Conservation (phyloP, 1,284 basidiomycete genomes). For the Stygiomarasmius scandens region DNA sequence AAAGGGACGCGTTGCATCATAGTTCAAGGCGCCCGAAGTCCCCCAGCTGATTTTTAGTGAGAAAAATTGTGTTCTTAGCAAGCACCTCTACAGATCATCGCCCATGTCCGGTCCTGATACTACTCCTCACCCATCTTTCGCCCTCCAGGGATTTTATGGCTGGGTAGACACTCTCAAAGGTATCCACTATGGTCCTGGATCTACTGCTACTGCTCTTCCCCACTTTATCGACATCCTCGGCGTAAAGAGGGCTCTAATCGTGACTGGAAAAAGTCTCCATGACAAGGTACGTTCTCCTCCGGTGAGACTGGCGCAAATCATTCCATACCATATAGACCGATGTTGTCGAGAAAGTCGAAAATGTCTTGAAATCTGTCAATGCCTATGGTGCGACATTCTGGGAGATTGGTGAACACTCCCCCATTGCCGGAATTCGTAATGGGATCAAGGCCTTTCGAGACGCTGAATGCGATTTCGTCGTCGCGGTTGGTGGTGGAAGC, state of each 20-base stretch:
- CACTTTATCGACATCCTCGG: slow-evolving; percentile 56
- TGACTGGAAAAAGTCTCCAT: slow-evolving; percentile 71
- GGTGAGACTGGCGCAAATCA: not conserved
- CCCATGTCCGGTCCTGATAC: not conserved
- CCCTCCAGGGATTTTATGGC: slow-evolving; percentile 55
- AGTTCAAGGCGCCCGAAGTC: no score
- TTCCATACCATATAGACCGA: slow-evolving; percentile 50
- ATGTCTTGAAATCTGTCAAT: slow-evolving; percentile 53
- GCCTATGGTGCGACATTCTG: slow-evolving; percentile 71
- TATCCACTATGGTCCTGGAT: slow-evolving; percentile 72
- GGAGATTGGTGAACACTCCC: slow-evolving; percentile 78
- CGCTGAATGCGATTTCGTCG: slow-evolving; percentile 64
- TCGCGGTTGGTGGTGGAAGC: slow-evolving; percentile 57
- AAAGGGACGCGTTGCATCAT: no score
- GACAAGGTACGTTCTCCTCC: slow-evolving; percentile 50
- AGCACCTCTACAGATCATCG: no score
- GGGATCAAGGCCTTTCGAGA: slow-evolving; percentile 61
- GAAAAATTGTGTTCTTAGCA: no score
- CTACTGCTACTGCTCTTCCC: slow-evolving; percentile 60
- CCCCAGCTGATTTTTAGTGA: no score
- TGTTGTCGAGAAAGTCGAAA: slow-evolving; percentile 61
- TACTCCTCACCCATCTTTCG: not conserved
- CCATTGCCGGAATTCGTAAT: slow-evolving; percentile 69
- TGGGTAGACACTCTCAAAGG: slow-evolving; percentile 67
- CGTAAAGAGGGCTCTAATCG: slow-evolving; percentile 64